These are phyloP conservation scores for Meyerozyma carpophila DNA, from an alignment of 1,139 yeast genomes.

Conservation along the genomic window DNA sequence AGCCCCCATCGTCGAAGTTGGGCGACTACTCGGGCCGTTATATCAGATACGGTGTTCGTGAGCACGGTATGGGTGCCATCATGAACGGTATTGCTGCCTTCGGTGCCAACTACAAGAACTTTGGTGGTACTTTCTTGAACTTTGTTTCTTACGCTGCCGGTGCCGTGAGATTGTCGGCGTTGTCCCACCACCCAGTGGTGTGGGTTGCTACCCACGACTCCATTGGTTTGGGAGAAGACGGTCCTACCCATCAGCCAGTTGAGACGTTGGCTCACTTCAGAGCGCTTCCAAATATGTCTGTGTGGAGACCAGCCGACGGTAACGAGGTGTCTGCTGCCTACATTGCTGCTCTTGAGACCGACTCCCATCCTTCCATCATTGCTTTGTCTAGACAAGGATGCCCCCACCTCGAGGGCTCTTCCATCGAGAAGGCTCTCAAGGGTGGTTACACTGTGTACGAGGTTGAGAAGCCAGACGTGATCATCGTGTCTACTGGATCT, in stretches of 20 bases:
- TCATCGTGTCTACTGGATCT: constrained; percentile 90
- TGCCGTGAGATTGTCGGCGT: constrained; percentile 91
- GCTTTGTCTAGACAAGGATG: constrained; percentile 97
- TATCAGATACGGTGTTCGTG: constrained; percentile 98
- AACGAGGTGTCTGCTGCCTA: constrained; percentile 98
- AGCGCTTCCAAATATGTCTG: constrained; percentile 90
- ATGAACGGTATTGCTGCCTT: constrained; percentile 96
- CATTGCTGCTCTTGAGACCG: constrained; percentile 66
- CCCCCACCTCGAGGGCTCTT: constrained; percentile 93
- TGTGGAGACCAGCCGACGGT: constrained; percentile 99
- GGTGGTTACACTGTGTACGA: constrained; percentile 87
- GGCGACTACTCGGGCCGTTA: constrained; percentile 93
- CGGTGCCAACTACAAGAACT: constrained; percentile 89
- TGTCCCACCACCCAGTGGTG: constrained; percentile 88
- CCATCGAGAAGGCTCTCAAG: constrained; percentile 85
- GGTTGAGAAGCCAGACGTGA: constrained; percentile 65
- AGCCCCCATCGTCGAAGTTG: constrained; percentile 73
- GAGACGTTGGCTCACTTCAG: constrained; percentile 98
- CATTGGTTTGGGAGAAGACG: constrained; percentile 98
- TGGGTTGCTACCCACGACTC: constrained; percentile 99
- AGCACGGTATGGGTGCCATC: constrained; percentile 99
- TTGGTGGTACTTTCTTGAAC: constrained; percentile 98
- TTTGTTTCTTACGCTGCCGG: constrained; percentile 98
- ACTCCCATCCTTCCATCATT: constrained; percentile 78
- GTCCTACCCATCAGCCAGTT: constrained; percentile 99